Percentiles rank a stretch among this genome's conserved stretches.
Conservation (phyloP, 192 early-diverging fungal species). For the Obelidium mucronatum region DNA sequence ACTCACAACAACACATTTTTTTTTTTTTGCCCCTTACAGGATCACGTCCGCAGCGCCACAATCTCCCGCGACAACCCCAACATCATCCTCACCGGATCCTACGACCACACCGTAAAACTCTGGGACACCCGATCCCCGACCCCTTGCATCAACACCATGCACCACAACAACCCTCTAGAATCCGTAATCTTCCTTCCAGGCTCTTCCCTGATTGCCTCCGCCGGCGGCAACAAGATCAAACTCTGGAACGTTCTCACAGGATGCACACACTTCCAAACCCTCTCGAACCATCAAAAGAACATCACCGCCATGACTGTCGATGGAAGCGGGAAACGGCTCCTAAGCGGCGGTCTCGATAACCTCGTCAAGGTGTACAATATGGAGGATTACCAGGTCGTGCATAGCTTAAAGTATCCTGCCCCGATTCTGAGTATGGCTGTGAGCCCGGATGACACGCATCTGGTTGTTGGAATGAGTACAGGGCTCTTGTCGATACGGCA, state of each 20-base stretch:
- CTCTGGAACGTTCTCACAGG: constrained; percentile 90
- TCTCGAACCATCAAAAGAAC: constrained; percentile 96
- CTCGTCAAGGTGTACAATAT: constrained; percentile 96
- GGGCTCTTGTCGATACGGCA: constrained; percentile 88
- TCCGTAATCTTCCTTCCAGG: constrained; percentile 83
- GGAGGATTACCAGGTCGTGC: constrained; percentile 84
- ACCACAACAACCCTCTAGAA: constrained; percentile 91
- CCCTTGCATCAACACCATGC: constrained; percentile 75
- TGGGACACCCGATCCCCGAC: constrained; percentile 86
- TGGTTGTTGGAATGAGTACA: constrained; percentile 92
- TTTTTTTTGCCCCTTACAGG: constrained; percentile 44
- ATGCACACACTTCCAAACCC: constrained; percentile 73
- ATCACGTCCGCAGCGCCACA: constrained; percentile 86
- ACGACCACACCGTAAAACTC: constrained; percentile 93
- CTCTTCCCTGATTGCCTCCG: constrained; percentile 78
- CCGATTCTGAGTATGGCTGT: constrained; percentile 91
- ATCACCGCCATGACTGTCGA: constrained; percentile 91
- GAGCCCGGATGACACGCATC: constrained; percentile 87
- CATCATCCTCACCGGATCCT: constrained; percentile 84
- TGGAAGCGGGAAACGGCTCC: constrained; percentile 72
- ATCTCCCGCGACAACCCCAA: constrained; percentile 80
- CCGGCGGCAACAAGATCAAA: constrained; percentile 80
- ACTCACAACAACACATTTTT: background rate
- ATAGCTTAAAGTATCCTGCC: constrained; percentile 87
- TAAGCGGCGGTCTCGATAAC: constrained; percentile 93